Evolutionary conservation across 306 rosid species (phyloP), one percentile per base, ranked within the genome.

Genomic region (Casuarina glauca): DNA sequence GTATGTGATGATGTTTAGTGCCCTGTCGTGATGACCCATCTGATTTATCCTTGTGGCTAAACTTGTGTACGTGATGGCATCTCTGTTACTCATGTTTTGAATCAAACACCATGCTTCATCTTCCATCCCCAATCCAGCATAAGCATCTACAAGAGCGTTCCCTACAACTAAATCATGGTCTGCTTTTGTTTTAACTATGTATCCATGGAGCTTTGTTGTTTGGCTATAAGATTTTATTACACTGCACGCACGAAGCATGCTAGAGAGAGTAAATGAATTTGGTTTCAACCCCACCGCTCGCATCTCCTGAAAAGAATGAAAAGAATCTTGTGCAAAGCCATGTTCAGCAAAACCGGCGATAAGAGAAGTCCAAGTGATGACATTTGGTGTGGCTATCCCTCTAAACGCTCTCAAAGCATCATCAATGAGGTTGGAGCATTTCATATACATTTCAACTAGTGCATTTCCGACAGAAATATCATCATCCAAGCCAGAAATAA

Each of bases 61-160:
- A 83, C 85, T 69, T 32, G 94, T 91, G 86, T 89, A 91, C 3
- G 91, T 85, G 81, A 91, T 76, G 50, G 81, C 52, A 84, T 91
- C 89, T 78, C 89, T 88, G 55, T 11, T 80, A 45, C 32, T 78
- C 93, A 89, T 83, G 42, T n/a, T 76, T 79, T 80, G 50, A 54
- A 89, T 48, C 58, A 86, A 87, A 50, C 76, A 72, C 88, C 92
- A 78, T 2, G 90, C 91, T 75, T 83, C 87, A 54, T 83, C 75
- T 44, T 63, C 74, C 91, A 81, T 82, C 38, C 85, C 91, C 9
- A 78, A 63, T 69, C 89, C 84, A 70, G 89, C 90, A 84, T 91
- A 91, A 54, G 91, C 87, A 77, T 91, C 91, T 73, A 91, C 87
- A 60, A 91, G 97, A 81, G 97, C 87, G 79, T 91, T 91, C 66